A percentile compares a stretch with the other conserved stretches of the same genome.
These are phyloP conservation scores for Geotrichum citri-aurantii DNA, from an alignment of 1,139 yeast species.

Conservation along the genomic window DNA sequence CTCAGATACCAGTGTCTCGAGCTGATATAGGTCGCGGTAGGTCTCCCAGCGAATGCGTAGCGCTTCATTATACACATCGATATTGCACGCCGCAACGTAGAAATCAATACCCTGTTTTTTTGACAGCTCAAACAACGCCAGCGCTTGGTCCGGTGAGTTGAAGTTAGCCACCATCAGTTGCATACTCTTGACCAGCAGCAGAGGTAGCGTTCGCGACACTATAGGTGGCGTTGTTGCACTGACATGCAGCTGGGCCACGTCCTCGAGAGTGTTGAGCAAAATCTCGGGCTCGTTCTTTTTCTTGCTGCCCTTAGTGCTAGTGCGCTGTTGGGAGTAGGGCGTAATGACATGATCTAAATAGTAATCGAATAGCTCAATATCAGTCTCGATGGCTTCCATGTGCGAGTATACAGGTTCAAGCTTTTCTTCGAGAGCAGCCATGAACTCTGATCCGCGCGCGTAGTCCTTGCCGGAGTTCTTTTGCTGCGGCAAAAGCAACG, in stretches of 20 bases:
- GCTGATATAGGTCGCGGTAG: conserved; percentile 37
- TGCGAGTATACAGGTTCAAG: conserved; percentile 26
- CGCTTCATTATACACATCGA: conserved; percentile 39
- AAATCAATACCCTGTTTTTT: conserved; percentile 37
- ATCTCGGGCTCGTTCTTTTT: background rate
- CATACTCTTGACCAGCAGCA: conserved; percentile 21
- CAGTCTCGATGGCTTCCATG: conserved; percentile 28
- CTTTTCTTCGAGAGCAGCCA: conserved; percentile 15
- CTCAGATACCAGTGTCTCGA: conserved; percentile 38
- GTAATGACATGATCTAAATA: conserved; percentile 14
- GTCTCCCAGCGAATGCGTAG: conserved; percentile 38
- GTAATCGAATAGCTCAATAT: conserved; percentile 28
- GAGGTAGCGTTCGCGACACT: conserved; percentile 23
- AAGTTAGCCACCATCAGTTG: conserved; percentile 32
- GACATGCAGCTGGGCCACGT: conserved; percentile 19
- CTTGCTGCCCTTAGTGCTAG: background rate
- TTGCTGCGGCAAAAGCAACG: conserved; percentile 18
- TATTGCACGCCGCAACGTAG: conserved; percentile 39
- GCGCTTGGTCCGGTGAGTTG: conserved; percentile 37
- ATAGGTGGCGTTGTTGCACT: conserved; percentile 14
- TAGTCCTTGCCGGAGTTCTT: background rate
- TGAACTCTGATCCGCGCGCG: conserved; percentile 10
- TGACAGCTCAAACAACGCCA: conserved; percentile 38
- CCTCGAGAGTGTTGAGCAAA: conserved; percentile 15
- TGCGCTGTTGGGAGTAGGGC: background rate